Percentiles rank a stretch among this genome's conserved stretches.
phyloP scores from a whole-genome alignment of 2,329 filamentous ascomycete genomes.

The Thielaviopsis ethacetica region DNA sequence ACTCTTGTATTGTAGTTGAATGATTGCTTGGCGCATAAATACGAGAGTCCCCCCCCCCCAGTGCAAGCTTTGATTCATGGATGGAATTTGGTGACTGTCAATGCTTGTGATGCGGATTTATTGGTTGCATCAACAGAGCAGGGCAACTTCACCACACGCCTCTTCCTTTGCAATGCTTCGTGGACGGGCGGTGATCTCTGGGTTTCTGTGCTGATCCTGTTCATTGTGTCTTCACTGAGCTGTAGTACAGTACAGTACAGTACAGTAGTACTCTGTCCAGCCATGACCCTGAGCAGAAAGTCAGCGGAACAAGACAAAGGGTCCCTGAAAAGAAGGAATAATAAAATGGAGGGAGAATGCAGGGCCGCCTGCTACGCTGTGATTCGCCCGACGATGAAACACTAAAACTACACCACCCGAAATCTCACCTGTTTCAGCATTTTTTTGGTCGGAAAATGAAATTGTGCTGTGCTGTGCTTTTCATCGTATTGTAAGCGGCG shows the following conservation, averaged over 20 bases:
- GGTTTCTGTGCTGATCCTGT: not conserved
- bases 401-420: not conserved
- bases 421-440: not conserved
- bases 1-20: too few species aligned
- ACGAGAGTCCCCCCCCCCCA: too few species aligned
- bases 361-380: not conserved
- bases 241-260: too few species aligned
- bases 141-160: not conserved
- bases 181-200: not conserved
- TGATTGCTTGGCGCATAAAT: not conserved
- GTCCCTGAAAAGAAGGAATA: not conserved
- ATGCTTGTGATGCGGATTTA: too few species aligned
- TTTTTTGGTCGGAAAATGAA: not conserved
- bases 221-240: too few species aligned
- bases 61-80: too few species aligned
- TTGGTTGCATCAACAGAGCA: not conserved
- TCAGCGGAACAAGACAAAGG: not conserved
- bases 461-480: too few species aligned
- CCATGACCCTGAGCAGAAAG: too few species aligned
- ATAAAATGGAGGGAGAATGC: not conserved
- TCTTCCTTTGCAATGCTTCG: not conserved
- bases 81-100: too few species aligned
- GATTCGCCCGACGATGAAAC: not conserved
- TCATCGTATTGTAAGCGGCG: not conserved
- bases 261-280: too few species aligned